phyloP scores from a whole-genome alignment of 257 asterid genomes.

The Vinca minor region DNA sequence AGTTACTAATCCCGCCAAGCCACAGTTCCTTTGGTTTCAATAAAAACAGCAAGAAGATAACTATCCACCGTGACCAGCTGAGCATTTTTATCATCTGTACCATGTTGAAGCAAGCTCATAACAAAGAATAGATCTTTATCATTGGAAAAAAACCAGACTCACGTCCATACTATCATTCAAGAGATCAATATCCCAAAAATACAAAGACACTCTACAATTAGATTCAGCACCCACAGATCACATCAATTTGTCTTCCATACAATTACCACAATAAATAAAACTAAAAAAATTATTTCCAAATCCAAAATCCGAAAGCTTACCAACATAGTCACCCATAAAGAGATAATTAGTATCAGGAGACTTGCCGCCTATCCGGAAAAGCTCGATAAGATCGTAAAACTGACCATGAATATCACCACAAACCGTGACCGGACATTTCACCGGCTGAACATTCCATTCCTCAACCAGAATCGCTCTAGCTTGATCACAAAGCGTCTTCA shows the following conservation, averaged over 20 bases:
- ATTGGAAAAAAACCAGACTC: neutral
- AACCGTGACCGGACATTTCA: slow-evolving; percentile 87
- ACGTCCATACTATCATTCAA: neutral
- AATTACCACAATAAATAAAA: too few relatives aligned
- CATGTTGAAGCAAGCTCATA: neutral
- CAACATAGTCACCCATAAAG: slow-evolving; percentile 87
- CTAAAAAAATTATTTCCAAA: neutral
- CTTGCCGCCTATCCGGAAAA: slow-evolving; percentile 72
- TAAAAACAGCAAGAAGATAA: neutral
- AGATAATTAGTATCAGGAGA: slow-evolving; percentile 82
- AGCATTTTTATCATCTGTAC: neutral
- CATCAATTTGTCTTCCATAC: neutral
- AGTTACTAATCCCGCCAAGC: neutral
- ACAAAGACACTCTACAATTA: neutral
- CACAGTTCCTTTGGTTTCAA: neutral
- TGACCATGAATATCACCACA: slow-evolving; percentile 89
- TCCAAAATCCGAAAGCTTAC: slow-evolving; percentile 30
- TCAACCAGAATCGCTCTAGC: slow-evolving; percentile 72
- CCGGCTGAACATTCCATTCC: slow-evolving; percentile 92
- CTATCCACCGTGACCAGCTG: neutral
- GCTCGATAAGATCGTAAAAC: slow-evolving; percentile 81
- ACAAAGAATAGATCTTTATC: neutral
- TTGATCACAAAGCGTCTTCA: slow-evolving; percentile 65
- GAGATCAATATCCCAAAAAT: neutral
- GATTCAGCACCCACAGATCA: slow-evolving; percentile 5